These are phyloP conservation scores for Peronospora belbahrii DNA, from an alignment of 352 stramenopile species.

Conservation along the genomic window DNA sequence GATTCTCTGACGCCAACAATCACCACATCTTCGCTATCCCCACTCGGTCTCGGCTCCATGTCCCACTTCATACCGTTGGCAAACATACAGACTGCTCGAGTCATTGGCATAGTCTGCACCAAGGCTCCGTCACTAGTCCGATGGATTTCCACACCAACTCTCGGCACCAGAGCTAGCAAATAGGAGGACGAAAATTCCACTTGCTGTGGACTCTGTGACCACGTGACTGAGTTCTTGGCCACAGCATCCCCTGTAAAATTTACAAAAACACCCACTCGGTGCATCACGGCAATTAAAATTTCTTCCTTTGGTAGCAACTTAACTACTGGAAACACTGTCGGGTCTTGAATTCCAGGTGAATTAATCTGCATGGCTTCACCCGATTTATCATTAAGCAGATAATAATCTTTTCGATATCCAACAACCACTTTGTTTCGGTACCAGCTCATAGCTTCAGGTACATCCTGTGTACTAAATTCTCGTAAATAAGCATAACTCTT, in stretches of 20 bases:
- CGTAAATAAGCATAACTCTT: slow-evolving; percentile 75
- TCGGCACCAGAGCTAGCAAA: slow-evolving; percentile 63
- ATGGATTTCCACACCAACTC: slow-evolving; percentile 78
- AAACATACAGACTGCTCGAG: slow-evolving; percentile 66
- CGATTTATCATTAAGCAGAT: slow-evolving; percentile 76
- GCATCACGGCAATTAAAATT: slow-evolving; percentile 71
- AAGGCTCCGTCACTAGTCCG: slow-evolving; percentile 59
- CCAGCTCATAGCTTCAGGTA: slow-evolving; percentile 77
- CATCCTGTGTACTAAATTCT: slow-evolving; percentile 66
- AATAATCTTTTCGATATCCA: slow-evolving; percentile 69
- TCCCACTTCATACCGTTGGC: slow-evolving; percentile 89
- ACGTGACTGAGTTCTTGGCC: slow-evolving; percentile 78
- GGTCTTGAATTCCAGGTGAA: slow-evolving; percentile 54
- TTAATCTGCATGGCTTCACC: slow-evolving; percentile 68
- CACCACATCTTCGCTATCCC: slow-evolving; percentile 73
- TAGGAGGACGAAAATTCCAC: slow-evolving; percentile 81
- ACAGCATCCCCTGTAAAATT: slow-evolving; percentile 70
- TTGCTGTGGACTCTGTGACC: slow-evolving; percentile 57
- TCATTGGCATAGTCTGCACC: slow-evolving; percentile 67
- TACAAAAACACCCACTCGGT: slow-evolving; percentile 79
- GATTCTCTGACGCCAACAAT: slow-evolving; percentile 64
- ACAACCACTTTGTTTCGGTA: slow-evolving; percentile 86
- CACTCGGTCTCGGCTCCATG: slow-evolving; percentile 70
- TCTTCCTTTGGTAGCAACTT: slow-evolving; percentile 84
- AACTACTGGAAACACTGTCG: slow-evolving; percentile 58